Evolutionary conservation across 1,284 basidiomycete genomes (phyloP).

Genomic region (Taiwanofungus camphoratus): DNA sequence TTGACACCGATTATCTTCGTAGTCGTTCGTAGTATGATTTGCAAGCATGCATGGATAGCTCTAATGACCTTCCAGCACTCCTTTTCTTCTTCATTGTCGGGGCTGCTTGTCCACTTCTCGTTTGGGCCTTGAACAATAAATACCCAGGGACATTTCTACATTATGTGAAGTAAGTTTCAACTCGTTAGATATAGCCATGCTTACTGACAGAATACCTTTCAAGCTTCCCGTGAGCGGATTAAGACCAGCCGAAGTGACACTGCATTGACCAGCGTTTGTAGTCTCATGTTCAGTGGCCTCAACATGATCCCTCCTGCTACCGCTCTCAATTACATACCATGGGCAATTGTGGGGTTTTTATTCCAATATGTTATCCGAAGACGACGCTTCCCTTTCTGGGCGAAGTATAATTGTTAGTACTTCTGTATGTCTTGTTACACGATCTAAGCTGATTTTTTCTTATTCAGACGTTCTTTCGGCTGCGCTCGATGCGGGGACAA

Average conservation of each 20-base stretch:
- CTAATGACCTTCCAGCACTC: constrained; percentile 22
- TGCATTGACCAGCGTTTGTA: constrained; percentile 6
- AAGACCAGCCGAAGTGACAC: constrained; percentile 6
- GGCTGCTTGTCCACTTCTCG: constrained; percentile 35
- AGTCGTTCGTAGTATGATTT: constrained; percentile 17
- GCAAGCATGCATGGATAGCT: not conserved
- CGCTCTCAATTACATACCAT: constrained; percentile 38
- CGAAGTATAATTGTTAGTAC: constrained; percentile 40
- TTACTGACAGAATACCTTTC: not conserved
- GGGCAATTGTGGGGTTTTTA: constrained; percentile 33
- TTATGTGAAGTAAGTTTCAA: constrained; percentile 35
- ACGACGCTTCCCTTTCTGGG: constrained; percentile 36
- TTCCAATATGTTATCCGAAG: constrained; percentile 39
- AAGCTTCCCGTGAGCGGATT: constrained; percentile 21
- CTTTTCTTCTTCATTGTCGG: constrained; percentile 45
- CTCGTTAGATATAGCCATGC: not conserved
- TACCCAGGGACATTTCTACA: constrained; percentile 36
- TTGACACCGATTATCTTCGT: not conserved
- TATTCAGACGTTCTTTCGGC: constrained; percentile 42
- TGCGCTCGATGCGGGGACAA: constrained; percentile 45
- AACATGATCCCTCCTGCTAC: constrained; percentile 35
- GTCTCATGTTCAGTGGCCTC: constrained; percentile 30
- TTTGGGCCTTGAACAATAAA: constrained; percentile 32
- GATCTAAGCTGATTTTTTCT: not conserved
- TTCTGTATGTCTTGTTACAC: not conserved